Base-by-base conservation (phyloP, 2,329 filamentous ascomycete species). In the Bipolaris sorokiniana region DNA sequence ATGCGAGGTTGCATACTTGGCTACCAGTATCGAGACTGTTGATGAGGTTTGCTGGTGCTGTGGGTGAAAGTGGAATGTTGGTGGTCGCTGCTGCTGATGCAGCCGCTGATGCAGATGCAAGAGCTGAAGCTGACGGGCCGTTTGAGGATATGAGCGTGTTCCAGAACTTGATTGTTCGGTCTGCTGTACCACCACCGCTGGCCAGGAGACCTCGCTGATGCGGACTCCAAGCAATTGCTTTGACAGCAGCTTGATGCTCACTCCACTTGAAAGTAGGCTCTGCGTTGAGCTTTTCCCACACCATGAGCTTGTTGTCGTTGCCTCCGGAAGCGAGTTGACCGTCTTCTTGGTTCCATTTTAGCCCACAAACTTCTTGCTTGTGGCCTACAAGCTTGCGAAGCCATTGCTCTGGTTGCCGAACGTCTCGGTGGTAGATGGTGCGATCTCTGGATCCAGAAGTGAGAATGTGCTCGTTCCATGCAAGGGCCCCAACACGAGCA, bases 271-370 rank as follows among this genome's bases (percentile, higher is more conserved):
- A 97, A 2, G 96, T 83, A 1, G 95, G 95, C 7, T 92, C 91
- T 67, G 96, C 90, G n/a, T 88, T 91, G 56, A 97, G 84, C 74
- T 96, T 96, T 70, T 99, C 95, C 95, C 95, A 99, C 22, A 99
- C 92, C 86, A 98, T 95, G 44, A 99, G 83, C 75, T 98, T 98
- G 80, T 99, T 99, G 80, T 99, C 95, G 76, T 99, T 99, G 5
- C 95, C 95, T 48, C 95, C 95, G 53, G 91, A 96, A 11, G 95
- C 95, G 23, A 99, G 84, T 75, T 99, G 95, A 5, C 92, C 91
- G 69, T 97, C 94, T 67, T 98, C 93, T 55, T 90, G 91, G 70
- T 99, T 99, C 95, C 95, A 99, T 69, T 93, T 93, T 48, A 99
- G 80, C 7, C 95, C 95, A 73, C 95, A 99, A 11, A 99, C 92